These are phyloP conservation scores for Fusarium algeriense DNA, from an alignment of 2,329 filamentous ascomycete genomes.

Conservation along the genomic window DNA sequence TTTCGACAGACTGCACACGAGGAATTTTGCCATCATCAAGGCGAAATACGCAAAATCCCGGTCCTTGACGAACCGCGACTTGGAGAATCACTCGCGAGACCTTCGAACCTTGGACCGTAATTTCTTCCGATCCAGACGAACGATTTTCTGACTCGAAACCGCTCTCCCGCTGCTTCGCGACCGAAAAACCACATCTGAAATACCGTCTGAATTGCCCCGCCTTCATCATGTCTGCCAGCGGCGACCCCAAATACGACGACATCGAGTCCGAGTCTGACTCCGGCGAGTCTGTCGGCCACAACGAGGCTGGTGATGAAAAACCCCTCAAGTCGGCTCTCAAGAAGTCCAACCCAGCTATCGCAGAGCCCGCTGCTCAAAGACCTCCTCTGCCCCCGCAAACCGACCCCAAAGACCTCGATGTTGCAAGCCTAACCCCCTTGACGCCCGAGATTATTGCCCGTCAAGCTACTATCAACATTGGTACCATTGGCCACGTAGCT, in stretches of 20 bases:
- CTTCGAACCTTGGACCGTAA: constrained; percentile 34
- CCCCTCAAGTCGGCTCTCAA: constrained; percentile 88
- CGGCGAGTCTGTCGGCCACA: constrained; percentile 72
- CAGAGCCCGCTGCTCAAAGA: constrained; percentile 66
- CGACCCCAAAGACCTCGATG: constrained; percentile 88
- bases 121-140: constrained; percentile 32
- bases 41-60: constrained; percentile 51
- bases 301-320: constrained; percentile 73
- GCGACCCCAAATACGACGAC: constrained; percentile 75
- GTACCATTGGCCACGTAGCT: constrained; percentile 97
- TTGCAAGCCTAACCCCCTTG: constrained; percentile 82
- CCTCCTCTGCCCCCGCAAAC: constrained; percentile 84
- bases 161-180: constrained; percentile 28
- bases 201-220: constrained; percentile 48
- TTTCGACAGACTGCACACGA: constrained; percentile 55
- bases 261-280: constrained; percentile 79
- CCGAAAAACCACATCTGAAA: constrained; percentile 41
- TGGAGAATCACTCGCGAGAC: constrained; percentile 31
- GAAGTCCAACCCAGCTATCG: constrained; percentile 70
- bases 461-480: constrained; percentile 99
- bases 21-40: constrained; percentile 57
- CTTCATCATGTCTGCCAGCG: constrained; percentile 66
- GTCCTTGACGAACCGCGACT: constrained; percentile 37
- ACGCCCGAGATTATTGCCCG: constrained; percentile 97
- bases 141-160: constrained; percentile 24